Evolutionary conservation across 163 green algal species (phyloP).

Genomic region (Volvox carteri): DNA sequence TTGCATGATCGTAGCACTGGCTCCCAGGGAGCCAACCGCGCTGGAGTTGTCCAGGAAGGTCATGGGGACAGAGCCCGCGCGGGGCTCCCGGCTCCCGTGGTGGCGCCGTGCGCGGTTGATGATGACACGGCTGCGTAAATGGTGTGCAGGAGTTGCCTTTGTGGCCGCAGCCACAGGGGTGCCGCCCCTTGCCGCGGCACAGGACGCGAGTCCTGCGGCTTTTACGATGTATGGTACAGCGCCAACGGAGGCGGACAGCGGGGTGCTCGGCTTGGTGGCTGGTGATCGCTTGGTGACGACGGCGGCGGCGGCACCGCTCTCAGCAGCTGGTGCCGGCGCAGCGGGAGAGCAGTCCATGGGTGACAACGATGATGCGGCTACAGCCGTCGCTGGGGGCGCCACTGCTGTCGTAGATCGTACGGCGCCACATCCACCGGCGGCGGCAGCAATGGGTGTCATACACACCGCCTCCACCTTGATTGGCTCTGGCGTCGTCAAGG

Average conservation of each 20-base stretch:
- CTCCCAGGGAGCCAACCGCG: not conserved
- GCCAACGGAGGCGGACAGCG: slow-evolving; percentile 25
- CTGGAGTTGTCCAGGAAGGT: not conserved
- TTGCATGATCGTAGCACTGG: slow-evolving; percentile 11
- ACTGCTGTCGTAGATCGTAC: too few species aligned
- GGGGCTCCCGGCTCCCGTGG: not conserved
- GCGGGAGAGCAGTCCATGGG: slow-evolving; percentile 34
- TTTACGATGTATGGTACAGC: slow-evolving; percentile 15
- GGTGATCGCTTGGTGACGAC: too few species aligned
- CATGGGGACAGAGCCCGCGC: not conserved
- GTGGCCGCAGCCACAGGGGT: not conserved
- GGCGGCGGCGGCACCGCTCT: not conserved
- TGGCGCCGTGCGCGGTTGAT: slow-evolving; percentile 35
- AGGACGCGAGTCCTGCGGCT: not conserved
- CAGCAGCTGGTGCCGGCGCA: not conserved
- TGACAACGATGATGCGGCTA: not conserved
- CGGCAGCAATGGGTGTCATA: slow-evolving; percentile 19
- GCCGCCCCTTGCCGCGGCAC: not conserved
- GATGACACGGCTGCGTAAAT: not conserved
- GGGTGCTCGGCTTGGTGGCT: not conserved
- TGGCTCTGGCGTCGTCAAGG: too few species aligned
- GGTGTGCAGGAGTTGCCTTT: not conserved
- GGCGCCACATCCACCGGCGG: not conserved
- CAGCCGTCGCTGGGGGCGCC: not conserved
- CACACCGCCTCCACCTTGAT: not conserved